Conservation (phyloP, 805 yeast species). For the Saturnispora sanitii region DNA sequence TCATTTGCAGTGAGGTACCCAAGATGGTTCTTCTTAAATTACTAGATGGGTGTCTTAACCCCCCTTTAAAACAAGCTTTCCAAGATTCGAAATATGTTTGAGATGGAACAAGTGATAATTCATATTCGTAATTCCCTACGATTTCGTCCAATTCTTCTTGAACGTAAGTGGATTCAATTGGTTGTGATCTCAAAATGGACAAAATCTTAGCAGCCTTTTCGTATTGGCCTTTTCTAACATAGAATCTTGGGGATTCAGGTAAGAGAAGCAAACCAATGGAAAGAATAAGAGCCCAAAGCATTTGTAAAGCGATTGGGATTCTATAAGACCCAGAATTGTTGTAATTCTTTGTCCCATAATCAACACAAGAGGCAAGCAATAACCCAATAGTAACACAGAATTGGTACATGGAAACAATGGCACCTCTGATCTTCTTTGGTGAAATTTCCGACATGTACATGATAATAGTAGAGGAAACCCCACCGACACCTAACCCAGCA, state of each 20-base stretch:
- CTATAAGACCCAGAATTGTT: slow-evolving; percentile 53
- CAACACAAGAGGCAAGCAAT: slow-evolving; percentile 55
- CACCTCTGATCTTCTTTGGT: slow-evolving; percentile 70
- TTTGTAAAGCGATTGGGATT: slow-evolving; percentile 64
- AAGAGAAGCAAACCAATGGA: slow-evolving; percentile 49
- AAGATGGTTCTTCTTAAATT: slow-evolving; percentile 34
- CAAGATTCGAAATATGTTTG: slow-evolving; percentile 30
- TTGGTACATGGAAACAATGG: slow-evolving; percentile 66
- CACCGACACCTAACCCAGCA: slow-evolving; percentile 71
- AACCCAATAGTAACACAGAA: slow-evolving; percentile 55
- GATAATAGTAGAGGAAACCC: slow-evolving; percentile 65
- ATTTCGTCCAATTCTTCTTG: slow-evolving; percentile 40
- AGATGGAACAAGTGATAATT: slow-evolving; percentile 26
- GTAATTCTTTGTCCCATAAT: slow-evolving; percentile 52
- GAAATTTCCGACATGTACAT: slow-evolving; percentile 70
- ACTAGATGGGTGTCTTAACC: slow-evolving; percentile 26
- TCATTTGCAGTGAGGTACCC: slow-evolving; percentile 33
- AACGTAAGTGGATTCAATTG: slow-evolving; percentile 35
- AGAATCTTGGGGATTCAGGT: slow-evolving; percentile 71
- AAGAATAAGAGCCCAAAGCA: slow-evolving; percentile 53
- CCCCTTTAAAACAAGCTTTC: slow-evolving; percentile 35
- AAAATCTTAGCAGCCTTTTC: slow-evolving; percentile 49
- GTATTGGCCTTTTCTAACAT: slow-evolving; percentile 44
- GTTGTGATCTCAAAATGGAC: slow-evolving; percentile 42
- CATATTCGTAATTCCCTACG: slow-evolving; percentile 40